phyloP scores from a whole-genome alignment of 164 flowering plant genomes.

The Vitis rotundifolia region DNA sequence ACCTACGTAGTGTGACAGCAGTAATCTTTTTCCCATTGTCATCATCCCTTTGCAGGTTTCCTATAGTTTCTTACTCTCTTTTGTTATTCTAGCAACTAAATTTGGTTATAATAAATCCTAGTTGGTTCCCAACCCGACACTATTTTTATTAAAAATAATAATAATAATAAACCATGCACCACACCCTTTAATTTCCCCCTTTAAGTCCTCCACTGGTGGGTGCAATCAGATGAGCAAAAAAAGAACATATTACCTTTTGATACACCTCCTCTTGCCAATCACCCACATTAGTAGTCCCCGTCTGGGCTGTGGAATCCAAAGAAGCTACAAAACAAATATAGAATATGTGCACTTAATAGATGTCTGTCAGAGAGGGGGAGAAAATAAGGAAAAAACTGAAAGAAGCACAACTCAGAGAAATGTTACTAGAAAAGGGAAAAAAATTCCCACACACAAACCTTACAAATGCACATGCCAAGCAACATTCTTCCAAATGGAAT shows the following conservation, averaged over 20 bases:
- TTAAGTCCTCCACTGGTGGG: not conserved
- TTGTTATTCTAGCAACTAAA: too few relatives aligned
- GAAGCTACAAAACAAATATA: constrained; percentile 49
- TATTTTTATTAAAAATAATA: too few relatives aligned
- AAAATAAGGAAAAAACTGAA: not conserved
- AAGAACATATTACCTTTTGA: constrained; percentile 59
- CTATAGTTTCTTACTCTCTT: too few relatives aligned
- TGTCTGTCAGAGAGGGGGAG: not conserved
- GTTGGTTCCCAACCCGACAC: too few relatives aligned
- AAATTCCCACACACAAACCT: not conserved
- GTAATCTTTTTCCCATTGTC: too few relatives aligned
- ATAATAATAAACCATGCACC: not conserved
- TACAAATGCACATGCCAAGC: not conserved
- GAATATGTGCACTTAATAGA: not conserved
- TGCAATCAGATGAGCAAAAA: not conserved
- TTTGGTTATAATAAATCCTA: too few relatives aligned
- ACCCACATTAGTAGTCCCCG: constrained; percentile 32
- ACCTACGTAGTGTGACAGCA: not conserved
- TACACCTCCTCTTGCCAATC: constrained; percentile 90
- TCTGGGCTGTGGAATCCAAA: constrained; percentile 68
- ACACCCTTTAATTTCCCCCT: not conserved
- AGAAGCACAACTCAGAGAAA: not conserved
- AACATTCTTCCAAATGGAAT: not conserved
- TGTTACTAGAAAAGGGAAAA: not conserved
- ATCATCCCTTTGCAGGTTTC: too few relatives aligned